Base-by-base conservation (phyloP, 805 yeast genomes). In the Cyberlindnera subsufficiens region DNA sequence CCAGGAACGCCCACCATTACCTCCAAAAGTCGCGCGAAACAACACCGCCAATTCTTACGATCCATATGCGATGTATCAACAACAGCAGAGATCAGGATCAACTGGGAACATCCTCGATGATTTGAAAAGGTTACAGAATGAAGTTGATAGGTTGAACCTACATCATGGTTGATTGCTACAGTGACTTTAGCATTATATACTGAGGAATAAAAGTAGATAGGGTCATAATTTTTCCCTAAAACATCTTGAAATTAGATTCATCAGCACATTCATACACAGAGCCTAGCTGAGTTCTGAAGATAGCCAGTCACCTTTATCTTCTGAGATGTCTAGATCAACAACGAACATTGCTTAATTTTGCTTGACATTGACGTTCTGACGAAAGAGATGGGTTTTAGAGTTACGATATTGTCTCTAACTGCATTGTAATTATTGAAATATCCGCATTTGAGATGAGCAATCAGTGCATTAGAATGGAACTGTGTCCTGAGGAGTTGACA, bases 71-170 rank as follows among this genome's bases (percentile, higher is more conserved):
- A 32, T 16, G 18, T 16, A 32, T 17, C 22, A 30, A 66, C 39
- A 18, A 27, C 29, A 13, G 30, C 10, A 34, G 11, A 32, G 30
- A 10, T 32, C 50, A 6, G 44, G 49, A 25, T 47, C 54, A 32
- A 49, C 65, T 1, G 54, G 73, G 4, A 77, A 81, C 46, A 75
- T 82, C 18, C 60, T 83, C 50, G 80, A 82, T 37, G 84, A 82
- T 55, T 65, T 83, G 44, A 74, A 74, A 54, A 82, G 82, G 8
- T 66, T 83, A 38, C 87, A 82, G 53, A 81, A 72, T 31, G 89
- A 83, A 58, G 87, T 83, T 18, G 84, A 83, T 52, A 69, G 72
- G 40, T 64, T 82, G 31, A 64, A 64, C 8, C 16, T 33, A 15
- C 34, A 29, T 30, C 37, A 31, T 6, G 27, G 10, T 22, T 22